A percentile compares a stretch with the other conserved stretches of the same genome.
Conservation (phyloP, 345 rosid species). For the Salix brachista region DNA sequence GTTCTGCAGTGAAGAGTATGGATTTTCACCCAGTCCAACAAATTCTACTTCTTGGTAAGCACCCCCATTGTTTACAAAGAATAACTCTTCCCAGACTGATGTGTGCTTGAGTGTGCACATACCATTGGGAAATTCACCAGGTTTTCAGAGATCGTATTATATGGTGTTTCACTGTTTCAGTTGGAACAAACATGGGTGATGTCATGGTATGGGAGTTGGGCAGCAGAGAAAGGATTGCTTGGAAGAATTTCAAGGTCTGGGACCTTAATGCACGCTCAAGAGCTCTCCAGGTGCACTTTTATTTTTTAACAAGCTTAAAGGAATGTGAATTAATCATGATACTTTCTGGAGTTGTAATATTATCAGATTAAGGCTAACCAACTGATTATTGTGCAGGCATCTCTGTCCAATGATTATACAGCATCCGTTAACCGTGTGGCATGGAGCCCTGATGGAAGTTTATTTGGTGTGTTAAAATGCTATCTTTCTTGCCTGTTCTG, state of each 20-base stretch:
- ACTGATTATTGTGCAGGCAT: constrained; percentile 40
- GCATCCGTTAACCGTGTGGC: constrained; percentile 71
- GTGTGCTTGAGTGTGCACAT: neutral
- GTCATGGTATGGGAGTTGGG: constrained; percentile 72
- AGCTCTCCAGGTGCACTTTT: constrained; percentile 55
- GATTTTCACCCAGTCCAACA: constrained; percentile 84
- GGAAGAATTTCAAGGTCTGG: constrained; percentile 62
- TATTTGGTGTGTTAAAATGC: constrained; percentile 50
- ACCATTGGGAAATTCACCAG: neutral
- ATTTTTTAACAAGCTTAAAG: constrained; percentile 5
- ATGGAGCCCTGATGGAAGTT: constrained; percentile 86
- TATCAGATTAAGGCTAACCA: neutral
- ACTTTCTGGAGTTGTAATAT: neutral
- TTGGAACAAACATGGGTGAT: constrained; percentile 79
- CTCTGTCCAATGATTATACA: constrained; percentile 49
- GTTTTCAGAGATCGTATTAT: constrained; percentile 4
- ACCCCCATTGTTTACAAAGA: constrained; percentile 5
- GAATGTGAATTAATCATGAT: constrained; percentile 6
- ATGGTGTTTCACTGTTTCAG: constrained; percentile 37
- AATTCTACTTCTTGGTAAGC: constrained; percentile 73
- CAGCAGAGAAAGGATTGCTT: constrained; percentile 54
- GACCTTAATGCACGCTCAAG: constrained; percentile 50
- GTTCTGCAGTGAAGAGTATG: constrained; percentile 78
- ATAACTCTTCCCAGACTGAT: neutral
- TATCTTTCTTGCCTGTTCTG: constrained; percentile 1